Conservation (phyloP, 148 eudicot genomes). For the Fagopyrum homotropicum region DNA sequence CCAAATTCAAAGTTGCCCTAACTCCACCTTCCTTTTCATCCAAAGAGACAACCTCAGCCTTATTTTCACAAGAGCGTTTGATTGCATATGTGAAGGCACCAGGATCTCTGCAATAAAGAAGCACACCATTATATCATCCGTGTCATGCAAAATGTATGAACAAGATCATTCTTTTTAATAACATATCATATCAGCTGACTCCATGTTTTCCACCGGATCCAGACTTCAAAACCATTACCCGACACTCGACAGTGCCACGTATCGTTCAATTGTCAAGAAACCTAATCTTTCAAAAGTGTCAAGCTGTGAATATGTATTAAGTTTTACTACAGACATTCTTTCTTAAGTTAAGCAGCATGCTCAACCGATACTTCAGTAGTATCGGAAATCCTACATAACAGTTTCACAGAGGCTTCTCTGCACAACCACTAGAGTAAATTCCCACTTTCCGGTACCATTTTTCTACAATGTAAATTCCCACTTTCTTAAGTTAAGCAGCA, state of each 20-base stretch:
- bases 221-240: too few relatives aligned
- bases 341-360: not conserved
- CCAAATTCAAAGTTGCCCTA: conserved; percentile 92
- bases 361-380: not conserved
- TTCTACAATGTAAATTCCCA: too few relatives aligned
- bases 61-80: conserved; percentile 95
- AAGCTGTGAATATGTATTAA: not conserved
- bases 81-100: conserved; percentile 88
- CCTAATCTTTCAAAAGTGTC: not conserved
- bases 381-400: too few relatives aligned
- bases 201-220: not conserved
- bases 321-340: not conserved
- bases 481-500: not conserved
- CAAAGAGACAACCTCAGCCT: conserved; percentile 90
- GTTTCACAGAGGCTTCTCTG: too few relatives aligned
- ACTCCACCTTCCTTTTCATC: conserved; percentile 97
- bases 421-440: too few relatives aligned
- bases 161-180: not conserved
- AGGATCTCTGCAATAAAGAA: conserved; percentile 63
- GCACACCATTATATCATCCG: conserved; percentile 4
- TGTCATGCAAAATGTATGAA: not conserved
- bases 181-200: not conserved
- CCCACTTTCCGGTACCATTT: too few relatives aligned
- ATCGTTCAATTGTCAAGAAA: not conserved
- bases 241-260: too few relatives aligned